Base-by-base conservation (phyloP, 305 asterid genomes). In the Solanum hybrid region DNA sequence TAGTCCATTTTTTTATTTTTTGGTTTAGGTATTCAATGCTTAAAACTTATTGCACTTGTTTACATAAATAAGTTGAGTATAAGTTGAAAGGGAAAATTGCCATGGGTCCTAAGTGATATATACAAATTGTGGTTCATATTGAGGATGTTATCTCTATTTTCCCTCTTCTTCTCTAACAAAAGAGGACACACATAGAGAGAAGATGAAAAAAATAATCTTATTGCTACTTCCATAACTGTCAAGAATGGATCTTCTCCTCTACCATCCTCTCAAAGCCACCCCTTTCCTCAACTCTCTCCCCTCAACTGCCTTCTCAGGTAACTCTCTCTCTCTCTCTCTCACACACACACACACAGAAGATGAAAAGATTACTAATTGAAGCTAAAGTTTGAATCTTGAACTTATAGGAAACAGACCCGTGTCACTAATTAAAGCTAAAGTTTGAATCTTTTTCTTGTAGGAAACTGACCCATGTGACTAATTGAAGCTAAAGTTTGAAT, bases 251-350 rank as follows among this genome's bases (percentile, higher is more conserved):
- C 94, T 91, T 86, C 93, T 94, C 79, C 86, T 89, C 87, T 89
- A 90, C 75, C 94, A 92, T 60, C 95, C 97, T 31, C 94, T 93
- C 91, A 95, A 92, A 56, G 90, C 93, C 92, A 87, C 92, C 60
- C 90, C 91, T 90, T 88, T 42, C 87, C 86, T 24, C 90, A 90
- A 90, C 82, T 91, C 95, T 78, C 84, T 90, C 91, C 82, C 92
- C 40, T 86, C 94, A 56, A 75, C 69, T 69, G 42, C 92, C 90
- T 27, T 82, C 85, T 7, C 91, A 86, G 93, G 95, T 92, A 76
- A 90, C 29, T 4, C 38, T 29, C 75, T 51, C 60, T 69, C 60
- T 69, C 73, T 19, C 42, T 90, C 36, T 3, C 79, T 32, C 79
- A 86, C 10, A 71, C 78, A 71, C 37, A 72, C 79, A 87, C 37